Conservation (phyloP, 2,329 filamentous ascomycete genomes). For the Ophiosphaerella korrae region DNA sequence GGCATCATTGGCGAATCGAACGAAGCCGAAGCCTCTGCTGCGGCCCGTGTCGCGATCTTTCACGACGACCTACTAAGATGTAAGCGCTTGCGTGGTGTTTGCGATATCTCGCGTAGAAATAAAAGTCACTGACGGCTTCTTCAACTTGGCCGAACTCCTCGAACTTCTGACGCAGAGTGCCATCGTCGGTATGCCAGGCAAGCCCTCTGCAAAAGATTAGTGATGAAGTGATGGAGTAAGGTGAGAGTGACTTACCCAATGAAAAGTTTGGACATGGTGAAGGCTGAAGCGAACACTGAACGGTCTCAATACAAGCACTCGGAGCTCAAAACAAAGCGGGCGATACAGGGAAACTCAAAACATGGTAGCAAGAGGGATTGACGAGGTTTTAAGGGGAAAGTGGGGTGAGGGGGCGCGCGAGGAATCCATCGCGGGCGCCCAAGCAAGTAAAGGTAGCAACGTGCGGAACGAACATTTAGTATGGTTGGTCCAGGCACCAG, state of each 20-base stretch:
- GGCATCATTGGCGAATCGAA: conserved; percentile 78
- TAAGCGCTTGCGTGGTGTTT: conserved; percentile 19
- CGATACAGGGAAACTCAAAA: conserved; percentile 36
- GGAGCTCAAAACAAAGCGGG: conserved; percentile 28
- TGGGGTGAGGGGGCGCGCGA: conserved; percentile 27
- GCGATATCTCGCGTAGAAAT: conserved; percentile 1
- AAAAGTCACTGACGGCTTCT: conserved; percentile 80
- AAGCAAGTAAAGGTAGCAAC: conserved; percentile 39
- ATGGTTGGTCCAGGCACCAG: conserved; percentile 28
- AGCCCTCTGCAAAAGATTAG: conserved; percentile 72
- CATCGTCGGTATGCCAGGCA: conserved; percentile 96
- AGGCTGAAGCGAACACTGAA: conserved; percentile 42
- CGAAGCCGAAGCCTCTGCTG: conserved; percentile 96
- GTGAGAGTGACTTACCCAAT: conserved; percentile 71
- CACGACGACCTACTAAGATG: conserved; percentile 76
- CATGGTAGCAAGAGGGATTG: conserved; percentile 22
- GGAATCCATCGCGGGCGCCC: conserved; percentile 37
- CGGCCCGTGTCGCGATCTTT: conserved; percentile 97
- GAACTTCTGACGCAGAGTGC: conserved; percentile 85
- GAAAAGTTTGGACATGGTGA: conserved; percentile 88
- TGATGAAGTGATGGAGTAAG: background rate
- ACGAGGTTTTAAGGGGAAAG: conserved; percentile 20
- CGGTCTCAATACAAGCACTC: conserved; percentile 48
- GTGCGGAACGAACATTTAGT: conserved; percentile 49
- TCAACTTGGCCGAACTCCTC: conserved; percentile 88